Conservation (phyloP, 2,329 filamentous ascomycete genomes). For the Pestalotiopsis sp. region DNA sequence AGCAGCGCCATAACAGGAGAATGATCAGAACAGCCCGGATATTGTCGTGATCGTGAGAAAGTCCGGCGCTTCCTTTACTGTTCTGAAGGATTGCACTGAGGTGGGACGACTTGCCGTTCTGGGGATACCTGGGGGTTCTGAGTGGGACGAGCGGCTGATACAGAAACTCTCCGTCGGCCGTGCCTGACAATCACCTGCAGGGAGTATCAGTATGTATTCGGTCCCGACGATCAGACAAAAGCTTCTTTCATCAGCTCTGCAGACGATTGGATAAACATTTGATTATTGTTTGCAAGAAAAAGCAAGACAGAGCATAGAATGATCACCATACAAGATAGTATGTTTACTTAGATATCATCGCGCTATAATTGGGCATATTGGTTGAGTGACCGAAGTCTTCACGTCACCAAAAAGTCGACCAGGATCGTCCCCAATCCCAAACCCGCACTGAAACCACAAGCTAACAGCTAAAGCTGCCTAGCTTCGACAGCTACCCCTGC, state of each 20-base stretch:
- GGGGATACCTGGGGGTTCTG: background rate
- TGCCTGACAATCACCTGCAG: background rate
- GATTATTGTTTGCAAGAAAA: no score
- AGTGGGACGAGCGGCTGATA: background rate
- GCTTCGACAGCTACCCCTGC: background rate
- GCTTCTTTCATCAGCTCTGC: no score
- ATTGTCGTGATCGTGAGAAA: background rate
- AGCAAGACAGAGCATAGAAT: no score
- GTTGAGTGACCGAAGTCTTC: background rate
- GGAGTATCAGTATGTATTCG: no score
- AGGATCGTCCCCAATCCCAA: background rate
- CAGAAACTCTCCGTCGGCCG: background rate
- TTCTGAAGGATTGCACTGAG: background rate
- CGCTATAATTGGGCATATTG: background rate
- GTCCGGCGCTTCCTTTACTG: background rate
- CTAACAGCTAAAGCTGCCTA: background rate
- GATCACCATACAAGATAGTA: background rate
- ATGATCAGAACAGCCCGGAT: background rate
- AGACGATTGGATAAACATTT: no score
- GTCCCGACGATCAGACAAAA: no score
- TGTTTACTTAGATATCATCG: background rate
- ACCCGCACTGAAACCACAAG: background rate
- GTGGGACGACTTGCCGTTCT: background rate
- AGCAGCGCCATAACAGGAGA: conserved; percentile 22
- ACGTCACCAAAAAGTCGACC: background rate